Evolutionary conservation across 495 filamentous ascomycete species (phyloP), one percentile per base, ranked within the genome.

Genomic region (Amniculicola lignicola): DNA sequence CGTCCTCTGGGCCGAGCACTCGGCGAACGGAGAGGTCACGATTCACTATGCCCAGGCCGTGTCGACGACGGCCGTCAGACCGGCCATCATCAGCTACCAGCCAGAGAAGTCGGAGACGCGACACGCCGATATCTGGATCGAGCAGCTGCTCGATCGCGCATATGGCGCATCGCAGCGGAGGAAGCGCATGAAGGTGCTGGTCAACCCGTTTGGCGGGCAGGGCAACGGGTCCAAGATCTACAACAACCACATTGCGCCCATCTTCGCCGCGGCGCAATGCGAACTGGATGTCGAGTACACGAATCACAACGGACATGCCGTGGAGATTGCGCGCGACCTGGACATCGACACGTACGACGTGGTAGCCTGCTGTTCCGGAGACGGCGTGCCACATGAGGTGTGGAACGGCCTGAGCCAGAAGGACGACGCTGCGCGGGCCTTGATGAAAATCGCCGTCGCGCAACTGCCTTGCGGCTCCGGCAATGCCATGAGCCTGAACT

Each of bases 391-490:
- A 0, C 86, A 95, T 64, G 92, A 98, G 70, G 87, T 96, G 11
- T 95, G 95, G 76, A 97, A 98, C 66, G 93, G 93, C 6, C 67
- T 98, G 19, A 89, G 77, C 14, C 85, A 84, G 68, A 84, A 87
- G 39, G 60, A 74, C 5, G 85, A 96, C 70, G 90, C 89, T 21
- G 72, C 78, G 39, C 79, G 78, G 41, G 93, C 91, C 0, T 68
- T 98, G 57, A 72, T 74, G 3, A 87, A 86, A 61, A 68, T 95
- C n/a, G 89, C 93, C 7, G 82, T 98, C 9, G 82, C 85, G n/a
- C 82, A 95, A 64, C 76, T 98, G 7, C 93, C 93, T 7, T 93
- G 92, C 65, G 93, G 93, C 5, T 89, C 87, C 39, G 93, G 92
- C 2, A 98, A 98, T 67, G 92, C 89, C 21, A 86, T 97, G 88